These are phyloP conservation scores for Fusarium secorum DNA, from an alignment of 2,329 filamentous ascomycete species.

Conservation along the genomic window DNA sequence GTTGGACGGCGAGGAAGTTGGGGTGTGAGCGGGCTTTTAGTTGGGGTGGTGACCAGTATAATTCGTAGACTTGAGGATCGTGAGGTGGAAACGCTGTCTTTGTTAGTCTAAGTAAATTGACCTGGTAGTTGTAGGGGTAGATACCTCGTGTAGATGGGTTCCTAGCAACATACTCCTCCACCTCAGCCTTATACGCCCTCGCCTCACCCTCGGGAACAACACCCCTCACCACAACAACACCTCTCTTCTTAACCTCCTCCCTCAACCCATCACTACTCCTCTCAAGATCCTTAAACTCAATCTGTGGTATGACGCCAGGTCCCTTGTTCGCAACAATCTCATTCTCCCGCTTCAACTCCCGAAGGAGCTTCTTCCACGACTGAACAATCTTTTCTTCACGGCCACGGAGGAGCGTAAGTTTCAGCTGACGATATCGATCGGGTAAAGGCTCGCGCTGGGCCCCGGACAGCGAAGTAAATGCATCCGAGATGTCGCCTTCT, in stretches of 20 bases:
- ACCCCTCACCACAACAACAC: constrained; percentile 69
- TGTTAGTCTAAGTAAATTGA: neutral
- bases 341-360: constrained; percentile 56
- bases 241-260: constrained; percentile 66
- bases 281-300: constrained; percentile 58
- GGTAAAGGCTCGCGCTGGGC: constrained; percentile 56
- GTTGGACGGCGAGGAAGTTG: constrained; percentile 67
- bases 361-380: constrained; percentile 60
- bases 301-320: constrained; percentile 59
- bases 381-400: constrained; percentile 56
- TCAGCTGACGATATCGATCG: constrained; percentile 63
- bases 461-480: constrained; percentile 67
- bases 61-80: constrained; percentile 75
- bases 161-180: constrained; percentile 69
- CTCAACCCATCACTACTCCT: constrained; percentile 47
- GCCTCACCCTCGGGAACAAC: constrained; percentile 71
- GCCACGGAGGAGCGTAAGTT: constrained; percentile 59
- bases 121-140: neutral
- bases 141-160: constrained; percentile 68
- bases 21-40: constrained; percentile 72
- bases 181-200: constrained; percentile 68
- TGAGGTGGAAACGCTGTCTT: constrained; percentile 68
- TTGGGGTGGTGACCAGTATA: constrained; percentile 78
- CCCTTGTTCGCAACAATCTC: constrained; percentile 55
- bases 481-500: constrained; percentile 69